phyloP scores from a whole-genome alignment of 2,329 filamentous ascomycete genomes.

The Stachybotrys echinatus region DNA sequence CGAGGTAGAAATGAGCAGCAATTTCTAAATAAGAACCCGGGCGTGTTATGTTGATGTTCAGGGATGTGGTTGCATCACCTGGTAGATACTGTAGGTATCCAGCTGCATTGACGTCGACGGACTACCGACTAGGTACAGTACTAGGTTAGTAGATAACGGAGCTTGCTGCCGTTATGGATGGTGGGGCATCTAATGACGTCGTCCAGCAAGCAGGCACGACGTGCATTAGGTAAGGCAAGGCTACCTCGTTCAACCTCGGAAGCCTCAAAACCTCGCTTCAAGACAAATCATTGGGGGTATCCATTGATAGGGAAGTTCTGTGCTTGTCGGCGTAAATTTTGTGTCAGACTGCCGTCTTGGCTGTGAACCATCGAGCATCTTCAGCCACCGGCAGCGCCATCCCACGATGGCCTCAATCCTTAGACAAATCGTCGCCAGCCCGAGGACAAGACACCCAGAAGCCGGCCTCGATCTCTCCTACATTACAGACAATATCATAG shows the following conservation, averaged over 20 bases:
- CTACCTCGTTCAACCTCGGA: neutral
- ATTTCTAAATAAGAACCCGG: no score
- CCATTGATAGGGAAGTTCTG: no score
- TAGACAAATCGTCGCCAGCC: conserved; percentile 86
- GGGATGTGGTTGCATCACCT: no score
- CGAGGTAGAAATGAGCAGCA: neutral
- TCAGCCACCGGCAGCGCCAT: neutral
- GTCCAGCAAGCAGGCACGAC: neutral
- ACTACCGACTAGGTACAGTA: neutral
- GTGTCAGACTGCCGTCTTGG: no score
- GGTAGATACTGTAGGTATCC: conserved; percentile 9
- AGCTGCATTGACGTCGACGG: conserved; percentile 15
- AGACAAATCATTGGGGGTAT: neutral
- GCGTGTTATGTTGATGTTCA: no score
- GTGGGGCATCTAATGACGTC: conserved; percentile 2
- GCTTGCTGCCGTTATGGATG: neutral
- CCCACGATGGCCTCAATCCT: conserved; percentile 65
- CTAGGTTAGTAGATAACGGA: no score
- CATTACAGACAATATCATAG: conserved; percentile 75
- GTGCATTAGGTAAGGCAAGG: neutral
- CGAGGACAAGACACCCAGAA: conserved; percentile 77
- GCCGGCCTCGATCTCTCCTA: conserved; percentile 92
- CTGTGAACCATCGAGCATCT: neutral
- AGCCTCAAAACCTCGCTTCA: neutral
- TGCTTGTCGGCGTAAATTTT: no score